A percentile compares a stretch with the other conserved stretches of the same genome.
These are phyloP conservation scores for Candida boidinii DNA, from an alignment of 805 yeast genomes.

Conservation along the genomic window DNA sequence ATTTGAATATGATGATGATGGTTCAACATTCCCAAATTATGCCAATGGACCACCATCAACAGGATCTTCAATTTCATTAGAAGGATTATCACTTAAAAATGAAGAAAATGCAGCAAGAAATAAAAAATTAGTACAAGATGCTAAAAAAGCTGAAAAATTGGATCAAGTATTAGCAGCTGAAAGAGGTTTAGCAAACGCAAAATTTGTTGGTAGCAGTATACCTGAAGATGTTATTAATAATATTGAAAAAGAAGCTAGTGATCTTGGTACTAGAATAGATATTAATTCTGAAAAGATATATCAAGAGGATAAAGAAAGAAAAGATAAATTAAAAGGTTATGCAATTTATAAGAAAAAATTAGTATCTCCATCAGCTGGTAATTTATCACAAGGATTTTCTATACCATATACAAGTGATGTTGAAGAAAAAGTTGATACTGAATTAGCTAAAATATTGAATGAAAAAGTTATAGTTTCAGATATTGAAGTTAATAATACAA, in stretches of 20 bases:
- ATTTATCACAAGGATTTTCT: constrained; percentile 19
- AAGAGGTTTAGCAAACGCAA: constrained; percentile 51
- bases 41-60: constrained; percentile 20
- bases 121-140: constrained; percentile 31
- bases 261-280: constrained; percentile 33
- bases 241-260: constrained; percentile 23
- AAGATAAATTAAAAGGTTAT: constrained; percentile 46
- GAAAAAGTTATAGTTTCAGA: constrained; percentile 47
- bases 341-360: constrained; percentile 51
- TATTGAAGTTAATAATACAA: constrained; percentile 41
- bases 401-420: constrained; percentile 63
- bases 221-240: constrained; percentile 22
- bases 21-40: constrained; percentile 48
- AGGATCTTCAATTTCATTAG: constrained; percentile 1
- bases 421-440: constrained; percentile 56
- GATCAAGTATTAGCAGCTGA: constrained; percentile 52
- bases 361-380: constrained; percentile 47
- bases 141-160: constrained; percentile 38
- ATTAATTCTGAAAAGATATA: constrained; percentile 36
- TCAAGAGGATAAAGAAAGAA: constrained; percentile 40
- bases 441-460: constrained; percentile 45
- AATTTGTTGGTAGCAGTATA: constrained; percentile 26
- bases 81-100: constrained; percentile 6
- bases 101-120: constrained; percentile 9
- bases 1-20: constrained; percentile 55